A percentile compares a stretch with the other conserved stretches of the same genome.
phyloP scores from a whole-genome alignment of 129 eudicot species.

The Arctium minus region DNA sequence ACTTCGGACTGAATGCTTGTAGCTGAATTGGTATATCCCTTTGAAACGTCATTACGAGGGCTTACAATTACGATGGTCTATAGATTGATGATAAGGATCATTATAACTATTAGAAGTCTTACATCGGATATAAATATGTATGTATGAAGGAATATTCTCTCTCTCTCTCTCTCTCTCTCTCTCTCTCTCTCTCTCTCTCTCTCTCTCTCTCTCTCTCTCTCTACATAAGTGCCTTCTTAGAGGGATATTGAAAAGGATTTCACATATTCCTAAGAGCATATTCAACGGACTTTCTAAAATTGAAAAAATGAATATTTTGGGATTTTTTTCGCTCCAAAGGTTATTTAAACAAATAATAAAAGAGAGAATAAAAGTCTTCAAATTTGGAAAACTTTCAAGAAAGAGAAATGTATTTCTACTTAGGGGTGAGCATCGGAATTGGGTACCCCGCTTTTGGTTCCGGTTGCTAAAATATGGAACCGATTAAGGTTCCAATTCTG shows the following conservation, averaged over 20 bases:
- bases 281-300: neutral
- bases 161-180: neutral
- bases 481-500: too few species aligned
- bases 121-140: neutral
- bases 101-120: neutral
- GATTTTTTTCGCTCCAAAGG: too few species aligned
- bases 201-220: neutral
- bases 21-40: neutral
- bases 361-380: too few species aligned
- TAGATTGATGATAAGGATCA: neutral
- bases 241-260: neutral
- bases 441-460: too few species aligned
- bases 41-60: neutral
- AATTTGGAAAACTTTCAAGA: too few species aligned
- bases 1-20: slow-evolving; percentile 17
- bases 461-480: too few species aligned
- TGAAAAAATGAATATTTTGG: too few species aligned
- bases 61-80: neutral
- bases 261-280: neutral
- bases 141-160: neutral
- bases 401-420: neutral
- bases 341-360: too few species aligned
- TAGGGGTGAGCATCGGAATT: too few species aligned
- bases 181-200: too few species aligned
- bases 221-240: neutral